phyloP scores from a whole-genome alignment of 2,329 filamentous ascomycete species.

The Fusarium nurragi region DNA sequence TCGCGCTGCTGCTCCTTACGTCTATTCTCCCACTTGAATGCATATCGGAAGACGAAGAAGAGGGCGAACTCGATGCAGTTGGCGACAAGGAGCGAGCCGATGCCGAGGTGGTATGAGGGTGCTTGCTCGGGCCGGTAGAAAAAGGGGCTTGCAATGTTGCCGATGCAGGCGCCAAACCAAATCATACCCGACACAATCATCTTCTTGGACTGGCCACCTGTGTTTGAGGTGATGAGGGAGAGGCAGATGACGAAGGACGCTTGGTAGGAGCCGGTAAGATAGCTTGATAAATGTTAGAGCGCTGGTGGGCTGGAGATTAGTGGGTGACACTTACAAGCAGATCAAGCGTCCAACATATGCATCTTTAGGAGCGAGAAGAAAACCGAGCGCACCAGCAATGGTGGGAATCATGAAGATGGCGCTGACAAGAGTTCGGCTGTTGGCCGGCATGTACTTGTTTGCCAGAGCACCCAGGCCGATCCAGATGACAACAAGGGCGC shows the following conservation, averaged over 20 bases:
- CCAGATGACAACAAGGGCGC: slow-evolving; percentile 51
- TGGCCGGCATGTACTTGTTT: slow-evolving; percentile 52
- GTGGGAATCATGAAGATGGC: slow-evolving; percentile 67
- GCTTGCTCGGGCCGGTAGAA: slow-evolving; percentile 67
- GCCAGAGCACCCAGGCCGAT: slow-evolving; percentile 54
- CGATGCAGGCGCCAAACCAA: slow-evolving; percentile 68
- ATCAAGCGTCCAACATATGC: slow-evolving; percentile 64
- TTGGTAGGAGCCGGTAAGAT: slow-evolving; percentile 52
- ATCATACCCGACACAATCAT: slow-evolving; percentile 70
- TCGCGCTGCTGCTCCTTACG: slow-evolving; percentile 50
- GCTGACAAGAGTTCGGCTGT: slow-evolving; percentile 63
- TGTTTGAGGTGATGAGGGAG: slow-evolving; percentile 60
- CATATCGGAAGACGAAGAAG: slow-evolving; percentile 52
- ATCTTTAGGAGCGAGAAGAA: slow-evolving; percentile 61
- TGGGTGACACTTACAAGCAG: slow-evolving; percentile 55
- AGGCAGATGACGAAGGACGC: slow-evolving; percentile 54
- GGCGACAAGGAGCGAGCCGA: slow-evolving; percentile 54
- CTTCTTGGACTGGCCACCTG: slow-evolving; percentile 68
- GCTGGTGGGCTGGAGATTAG: fast-evolving
- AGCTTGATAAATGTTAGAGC: slow-evolving; percentile 29
- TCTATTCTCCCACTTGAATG: slow-evolving; percentile 54
- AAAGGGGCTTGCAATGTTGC: slow-evolving; percentile 70
- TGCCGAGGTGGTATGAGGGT: slow-evolving; percentile 53
- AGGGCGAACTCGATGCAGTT: slow-evolving; percentile 52
- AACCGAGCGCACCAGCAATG: slow-evolving; percentile 66